These are phyloP conservation scores for Acanthamoeba lenticulata DNA, from an alignment of 208 protist species.

Conservation along the genomic window DNA sequence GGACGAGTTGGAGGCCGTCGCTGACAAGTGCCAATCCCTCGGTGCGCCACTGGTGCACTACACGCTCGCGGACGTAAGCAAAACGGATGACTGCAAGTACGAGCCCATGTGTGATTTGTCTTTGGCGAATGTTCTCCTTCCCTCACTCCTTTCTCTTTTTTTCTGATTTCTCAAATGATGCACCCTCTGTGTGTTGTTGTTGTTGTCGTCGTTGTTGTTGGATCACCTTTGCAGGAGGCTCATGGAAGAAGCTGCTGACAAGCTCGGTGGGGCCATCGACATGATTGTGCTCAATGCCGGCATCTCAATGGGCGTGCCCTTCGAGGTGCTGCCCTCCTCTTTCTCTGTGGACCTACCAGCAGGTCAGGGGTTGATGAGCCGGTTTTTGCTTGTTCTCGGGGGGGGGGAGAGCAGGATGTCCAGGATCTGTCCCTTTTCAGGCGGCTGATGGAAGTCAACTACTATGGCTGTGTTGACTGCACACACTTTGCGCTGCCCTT, in stretches of 20 bases:
- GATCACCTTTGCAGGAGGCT: background rate
- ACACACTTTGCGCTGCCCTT: conserved; percentile 49
- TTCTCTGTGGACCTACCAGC: background rate
- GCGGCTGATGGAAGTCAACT: conserved; percentile 52
- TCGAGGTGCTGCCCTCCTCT: background rate
- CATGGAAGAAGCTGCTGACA: background rate
- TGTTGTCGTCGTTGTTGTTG: background rate
- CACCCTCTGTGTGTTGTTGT: background rate
- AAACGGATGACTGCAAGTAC: conserved; percentile 35
- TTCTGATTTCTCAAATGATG: too few relatives aligned
- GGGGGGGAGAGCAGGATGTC: background rate
- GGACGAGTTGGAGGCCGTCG: background rate
- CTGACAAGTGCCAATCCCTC: background rate
- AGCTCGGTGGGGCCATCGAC: conserved; percentile 15
- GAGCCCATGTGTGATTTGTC: background rate
- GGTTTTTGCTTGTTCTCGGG: background rate
- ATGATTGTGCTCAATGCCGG: conserved; percentile 49
- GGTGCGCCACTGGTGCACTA: background rate
- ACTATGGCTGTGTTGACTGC: conserved; percentile 51
- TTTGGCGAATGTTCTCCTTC: too few relatives aligned
- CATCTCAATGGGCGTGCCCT: conserved; percentile 34
- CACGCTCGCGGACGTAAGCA: background rate
- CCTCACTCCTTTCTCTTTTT: too few relatives aligned
- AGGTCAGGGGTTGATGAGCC: background rate
- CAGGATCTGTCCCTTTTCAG: conserved; percentile 50